phyloP scores from a whole-genome alignment of 179 eudicot species.

The Amaranthus tricolor region DNA sequence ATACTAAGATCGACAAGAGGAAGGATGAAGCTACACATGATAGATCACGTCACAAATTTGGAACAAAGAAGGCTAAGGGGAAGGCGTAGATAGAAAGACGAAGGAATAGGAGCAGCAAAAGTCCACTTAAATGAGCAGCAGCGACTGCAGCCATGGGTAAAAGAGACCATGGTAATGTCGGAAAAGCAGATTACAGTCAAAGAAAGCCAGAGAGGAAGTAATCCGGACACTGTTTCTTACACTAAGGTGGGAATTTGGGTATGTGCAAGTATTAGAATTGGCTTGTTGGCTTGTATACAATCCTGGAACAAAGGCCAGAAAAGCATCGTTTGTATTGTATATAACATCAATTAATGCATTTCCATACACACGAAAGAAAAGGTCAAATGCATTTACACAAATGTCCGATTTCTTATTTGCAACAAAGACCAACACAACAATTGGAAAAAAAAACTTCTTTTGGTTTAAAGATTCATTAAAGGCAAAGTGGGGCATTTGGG shows the following conservation, averaged over 20 bases:
- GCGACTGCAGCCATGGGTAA: slow-evolving; percentile 40
- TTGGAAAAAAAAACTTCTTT: too few relatives aligned
- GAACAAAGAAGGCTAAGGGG: slow-evolving; percentile 28
- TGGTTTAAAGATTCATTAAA: too few relatives aligned
- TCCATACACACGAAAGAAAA: too few relatives aligned
- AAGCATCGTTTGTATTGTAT: too few relatives aligned
- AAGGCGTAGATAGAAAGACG: slow-evolving; percentile 32
- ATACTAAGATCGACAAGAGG: slow-evolving; percentile 20
- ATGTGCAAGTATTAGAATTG: not conserved
- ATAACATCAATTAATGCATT: too few relatives aligned
- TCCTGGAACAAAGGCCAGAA: not conserved
- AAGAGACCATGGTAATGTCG: slow-evolving; percentile 44
- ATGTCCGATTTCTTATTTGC: too few relatives aligned
- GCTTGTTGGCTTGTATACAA: not conserved
- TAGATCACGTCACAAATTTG: too few relatives aligned
- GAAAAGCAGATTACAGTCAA: slow-evolving; percentile 40
- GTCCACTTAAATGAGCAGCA: slow-evolving; percentile 53
- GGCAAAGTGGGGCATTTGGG: too few relatives aligned
- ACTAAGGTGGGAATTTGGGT: not conserved
- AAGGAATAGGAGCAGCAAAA: slow-evolving; percentile 35
- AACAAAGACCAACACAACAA: too few relatives aligned
- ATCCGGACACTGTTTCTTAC: not conserved
- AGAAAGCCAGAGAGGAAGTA: slow-evolving; percentile 54
- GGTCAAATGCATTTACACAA: too few relatives aligned
- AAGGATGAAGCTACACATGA: slow-evolving; percentile 22